Conservation (phyloP, 1,284 basidiomycete genomes). For the Schizophyllum commune region DNA sequence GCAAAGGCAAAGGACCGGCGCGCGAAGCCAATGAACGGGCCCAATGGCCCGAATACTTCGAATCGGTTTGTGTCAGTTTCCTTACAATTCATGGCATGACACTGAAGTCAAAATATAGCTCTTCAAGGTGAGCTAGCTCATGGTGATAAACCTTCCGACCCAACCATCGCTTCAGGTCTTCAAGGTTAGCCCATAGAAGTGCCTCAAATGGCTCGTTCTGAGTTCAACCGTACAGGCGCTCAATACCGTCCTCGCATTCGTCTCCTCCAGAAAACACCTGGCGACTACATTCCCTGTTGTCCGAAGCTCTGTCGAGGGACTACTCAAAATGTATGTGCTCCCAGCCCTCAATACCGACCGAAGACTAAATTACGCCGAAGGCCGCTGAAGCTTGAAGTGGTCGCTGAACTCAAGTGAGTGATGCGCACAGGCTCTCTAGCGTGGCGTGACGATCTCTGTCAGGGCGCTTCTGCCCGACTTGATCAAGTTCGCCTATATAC, state of each 20-base stretch:
- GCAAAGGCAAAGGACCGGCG: too few species aligned
- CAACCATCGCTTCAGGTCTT: neutral
- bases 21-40: too few species aligned
- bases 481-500: slow-evolving; percentile 79
- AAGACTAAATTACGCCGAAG: slow-evolving; percentile 30
- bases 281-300: slow-evolving; percentile 77
- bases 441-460: neutral
- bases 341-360: neutral
- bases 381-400: slow-evolving; percentile 69
- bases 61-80: too few species aligned
- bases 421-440: neutral
- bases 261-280: slow-evolving; percentile 76
- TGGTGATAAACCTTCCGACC: too few species aligned
- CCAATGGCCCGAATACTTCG: too few species aligned
- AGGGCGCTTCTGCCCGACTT: slow-evolving; percentile 78
- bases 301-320: slow-evolving; percentile 68
- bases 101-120: too few species aligned
- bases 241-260: slow-evolving; percentile 86
- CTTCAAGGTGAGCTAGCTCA: too few species aligned
- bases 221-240: slow-evolving; percentile 50
- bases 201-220: neutral
- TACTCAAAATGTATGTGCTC: slow-evolving; percentile 58
- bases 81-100: too few species aligned
- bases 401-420: slow-evolving; percentile 80
- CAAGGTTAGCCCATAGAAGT: neutral